Base-by-base conservation (phyloP, 1,139 yeast genomes). In the Nakaseomyces kungkrabaensis region DNA sequence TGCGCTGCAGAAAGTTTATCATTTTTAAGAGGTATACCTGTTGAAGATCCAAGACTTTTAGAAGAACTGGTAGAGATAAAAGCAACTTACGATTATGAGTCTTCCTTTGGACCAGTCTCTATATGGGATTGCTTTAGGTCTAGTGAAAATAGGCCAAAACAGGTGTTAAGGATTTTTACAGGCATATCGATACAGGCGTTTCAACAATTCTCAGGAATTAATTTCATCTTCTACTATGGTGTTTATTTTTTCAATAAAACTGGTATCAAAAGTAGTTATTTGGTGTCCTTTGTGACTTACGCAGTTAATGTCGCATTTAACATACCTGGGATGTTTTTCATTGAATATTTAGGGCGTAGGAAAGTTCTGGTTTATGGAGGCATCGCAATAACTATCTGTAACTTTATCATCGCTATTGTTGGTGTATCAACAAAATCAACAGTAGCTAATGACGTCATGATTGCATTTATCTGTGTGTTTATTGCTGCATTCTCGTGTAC, bases 401-500 rank as follows among this genome's bases (percentile, higher is more conserved):
- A 83, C 61, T 72, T 81, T 49, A 68, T 82, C 37, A 82, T 83
- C 51, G 90, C 83, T 3, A 78, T 81, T 36, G 78, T 81, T 38
- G 90, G 90, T 37, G 76, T 75, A 13, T 72, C 79, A 8, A 71
- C 79, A 1, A 52, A 70, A 37, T 71, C 81, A 17, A 67, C 69
- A 1, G 61, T 67, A 50, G 73, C 84, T 32, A 89, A 87, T 58
- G 74, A 81, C 61, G 85, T 85, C 45, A 76, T 80, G 87, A 83
- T 87, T 66, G 81, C 85, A 60, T 77, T 87, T 59, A 80, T 90
- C 32, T 84, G 92, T 68, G 66, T 85, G 54, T 88, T 80, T 72
- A 85, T 88, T 56, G 83, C 84, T 68, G 80, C 80, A 65, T 87
- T 86, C 65, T 92, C 95, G 37, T 76, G 85, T 38, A 81, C 95